phyloP scores from a whole-genome alignment of 805 yeast genomes.

The Wickerhamomyces kurtzmanii region DNA sequence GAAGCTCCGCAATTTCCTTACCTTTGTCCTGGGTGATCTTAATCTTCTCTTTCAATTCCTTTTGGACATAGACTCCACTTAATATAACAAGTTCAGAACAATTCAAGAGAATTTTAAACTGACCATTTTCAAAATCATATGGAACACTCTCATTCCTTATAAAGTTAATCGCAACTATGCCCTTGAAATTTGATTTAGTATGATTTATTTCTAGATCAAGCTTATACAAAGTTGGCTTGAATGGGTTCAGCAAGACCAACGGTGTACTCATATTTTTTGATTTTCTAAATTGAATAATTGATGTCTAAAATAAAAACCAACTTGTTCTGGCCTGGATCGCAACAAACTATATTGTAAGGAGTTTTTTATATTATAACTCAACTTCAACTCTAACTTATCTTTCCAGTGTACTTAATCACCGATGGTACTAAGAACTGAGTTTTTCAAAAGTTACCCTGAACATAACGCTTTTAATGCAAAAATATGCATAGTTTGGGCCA shows the following conservation, averaged over 20 bases:
- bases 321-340: slow-evolving; percentile 3
- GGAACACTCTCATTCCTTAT: slow-evolving; percentile 11
- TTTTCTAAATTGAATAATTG: slow-evolving; percentile 1
- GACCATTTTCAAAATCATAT: slow-evolving; percentile 2
- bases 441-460: too few species aligned
- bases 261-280: slow-evolving; percentile 1
- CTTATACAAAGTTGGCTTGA: slow-evolving; percentile 24
- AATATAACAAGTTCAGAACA: slow-evolving; percentile 22
- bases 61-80: slow-evolving; percentile 4
- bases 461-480: too few species aligned
- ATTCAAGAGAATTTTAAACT: slow-evolving; percentile 21
- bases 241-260: slow-evolving; percentile 14
- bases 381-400: background rate
- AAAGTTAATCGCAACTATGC: slow-evolving; percentile 22
- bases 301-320: slow-evolving; percentile 2
- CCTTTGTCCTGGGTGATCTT: slow-evolving; percentile 27
- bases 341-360: slow-evolving; percentile 2
- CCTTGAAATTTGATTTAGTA: slow-evolving; percentile 36
- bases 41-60: slow-evolving; percentile 2
- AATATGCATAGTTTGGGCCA: too few species aligned
- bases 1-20: slow-evolving; percentile 21
- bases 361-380: background rate
- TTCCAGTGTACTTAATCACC: too few species aligned
- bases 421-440: too few species aligned
- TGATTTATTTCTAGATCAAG: slow-evolving; percentile 30